A percentile compares a stretch with the other conserved stretches of the same genome.
Conservation (phyloP, 1,139 yeast genomes). For the Candida albicans region DNA sequence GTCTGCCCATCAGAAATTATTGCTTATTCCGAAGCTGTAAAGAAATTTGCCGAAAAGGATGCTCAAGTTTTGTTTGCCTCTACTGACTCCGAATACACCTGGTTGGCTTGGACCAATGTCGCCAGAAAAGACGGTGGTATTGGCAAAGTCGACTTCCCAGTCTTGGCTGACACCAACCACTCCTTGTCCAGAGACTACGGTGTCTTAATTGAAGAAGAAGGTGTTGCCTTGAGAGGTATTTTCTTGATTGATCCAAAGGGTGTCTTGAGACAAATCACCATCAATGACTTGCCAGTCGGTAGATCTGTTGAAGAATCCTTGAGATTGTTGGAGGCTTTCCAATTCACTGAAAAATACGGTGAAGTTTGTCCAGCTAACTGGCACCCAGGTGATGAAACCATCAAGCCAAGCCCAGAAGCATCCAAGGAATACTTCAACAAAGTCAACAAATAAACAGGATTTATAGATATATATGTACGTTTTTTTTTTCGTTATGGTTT, state of each 20-base stretch:
- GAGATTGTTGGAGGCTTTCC: slow-evolving; percentile 98
- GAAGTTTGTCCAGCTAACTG: slow-evolving; percentile 99
- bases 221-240: slow-evolving; percentile 96
- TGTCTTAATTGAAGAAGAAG: slow-evolving; percentile 93
- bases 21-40: slow-evolving; percentile 94
- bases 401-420: slow-evolving; percentile 79
- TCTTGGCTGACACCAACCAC: slow-evolving; percentile 96
- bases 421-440: slow-evolving; percentile 81
- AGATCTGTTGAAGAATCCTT: slow-evolving; percentile 97
- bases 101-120: slow-evolving; percentile 97
- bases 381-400: slow-evolving; percentile 96
- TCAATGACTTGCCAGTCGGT: slow-evolving; percentile 98
- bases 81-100: slow-evolving; percentile 96
- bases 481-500: neutral
- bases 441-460: slow-evolving; percentile 37
- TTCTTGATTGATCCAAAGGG: slow-evolving; percentile 97
- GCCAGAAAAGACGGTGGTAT: slow-evolving; percentile 98
- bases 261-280: slow-evolving; percentile 88
- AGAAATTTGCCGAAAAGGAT: slow-evolving; percentile 84
- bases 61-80: slow-evolving; percentile 93
- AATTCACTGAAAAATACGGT: slow-evolving; percentile 97
- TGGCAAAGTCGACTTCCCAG: slow-evolving; percentile 91
- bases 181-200: slow-evolving; percentile 92
- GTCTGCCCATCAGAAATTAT: slow-evolving; percentile 99
- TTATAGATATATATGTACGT: slow-evolving; percentile 1